These are phyloP conservation scores for Corynespora cassiicola DNA, from an alignment of 2,329 filamentous ascomycete genomes.

Conservation along the genomic window DNA sequence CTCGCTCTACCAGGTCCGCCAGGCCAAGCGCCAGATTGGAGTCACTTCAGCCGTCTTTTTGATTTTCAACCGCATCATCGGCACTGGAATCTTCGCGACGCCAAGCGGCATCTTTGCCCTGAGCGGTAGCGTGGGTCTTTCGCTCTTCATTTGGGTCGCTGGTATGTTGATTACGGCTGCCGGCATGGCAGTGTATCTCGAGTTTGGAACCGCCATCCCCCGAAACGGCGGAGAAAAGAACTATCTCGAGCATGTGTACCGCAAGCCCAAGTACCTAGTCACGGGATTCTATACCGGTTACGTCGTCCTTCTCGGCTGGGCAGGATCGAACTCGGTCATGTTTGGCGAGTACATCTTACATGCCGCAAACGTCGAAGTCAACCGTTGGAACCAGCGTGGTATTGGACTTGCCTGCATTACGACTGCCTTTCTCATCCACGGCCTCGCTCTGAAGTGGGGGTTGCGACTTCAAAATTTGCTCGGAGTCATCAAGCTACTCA, in stretches of 20 bases:
- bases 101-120: conserved; percentile 64
- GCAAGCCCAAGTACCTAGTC: conserved; percentile 65
- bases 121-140: conserved; percentile 67
- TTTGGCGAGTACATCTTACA: conserved; percentile 75
- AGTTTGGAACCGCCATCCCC: conserved; percentile 70
- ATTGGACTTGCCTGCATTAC: conserved; percentile 73
- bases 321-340: conserved; percentile 70
- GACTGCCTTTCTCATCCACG: conserved; percentile 69
- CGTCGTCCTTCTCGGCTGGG: conserved; percentile 68
- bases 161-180: conserved; percentile 68
- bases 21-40: conserved; percentile 37
- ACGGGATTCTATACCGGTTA: conserved; percentile 68
- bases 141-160: conserved; percentile 68
- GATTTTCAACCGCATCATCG: conserved; percentile 71
- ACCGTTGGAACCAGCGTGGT: conserved; percentile 71
- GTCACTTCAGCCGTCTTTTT: conserved; percentile 31
- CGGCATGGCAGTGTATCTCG: conserved; percentile 70
- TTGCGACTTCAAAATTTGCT: conserved; percentile 71
- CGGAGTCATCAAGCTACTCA: conserved; percentile 69
- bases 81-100: conserved; percentile 72
- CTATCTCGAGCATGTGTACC: conserved; percentile 70
- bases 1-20: conserved; percentile 28
- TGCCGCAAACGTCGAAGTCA: conserved; percentile 67
- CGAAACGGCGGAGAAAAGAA: conserved; percentile 72
- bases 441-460: conserved; percentile 68